Evolutionary conservation across 83 land plant species (phyloP).

Genomic region (Thuja plicata): DNA sequence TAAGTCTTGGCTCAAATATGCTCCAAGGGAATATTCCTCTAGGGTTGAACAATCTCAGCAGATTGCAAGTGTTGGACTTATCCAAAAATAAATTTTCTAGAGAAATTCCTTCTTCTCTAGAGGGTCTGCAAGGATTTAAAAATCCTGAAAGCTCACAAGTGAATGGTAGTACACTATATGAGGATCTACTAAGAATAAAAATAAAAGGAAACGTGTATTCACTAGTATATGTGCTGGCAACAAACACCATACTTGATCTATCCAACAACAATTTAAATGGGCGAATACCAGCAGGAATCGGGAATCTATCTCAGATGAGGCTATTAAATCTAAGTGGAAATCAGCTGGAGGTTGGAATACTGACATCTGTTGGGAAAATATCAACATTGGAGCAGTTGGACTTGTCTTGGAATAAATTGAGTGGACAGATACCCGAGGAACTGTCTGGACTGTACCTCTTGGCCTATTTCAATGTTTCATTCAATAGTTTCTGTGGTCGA

Average conservation of each 20-base stretch:
- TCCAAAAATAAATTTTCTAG: background rate
- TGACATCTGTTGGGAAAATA: background rate
- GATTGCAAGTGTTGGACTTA: constrained; percentile 25
- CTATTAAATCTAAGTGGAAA: background rate
- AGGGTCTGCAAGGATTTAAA: background rate
- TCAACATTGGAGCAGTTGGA: background rate
- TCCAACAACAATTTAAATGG: background rate
- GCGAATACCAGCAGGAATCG: background rate
- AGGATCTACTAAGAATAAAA: background rate
- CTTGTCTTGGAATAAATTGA: constrained; percentile 22
- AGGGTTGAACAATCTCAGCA: constrained; percentile 14
- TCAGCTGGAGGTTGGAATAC: background rate
- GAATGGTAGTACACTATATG: background rate
- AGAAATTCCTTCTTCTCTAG: background rate
- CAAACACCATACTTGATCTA: background rate
- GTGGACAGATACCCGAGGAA: constrained; percentile 25
- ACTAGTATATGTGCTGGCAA: background rate
- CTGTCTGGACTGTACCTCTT: constrained; percentile 16
- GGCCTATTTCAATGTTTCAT: constrained; percentile 26
- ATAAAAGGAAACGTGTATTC: background rate
- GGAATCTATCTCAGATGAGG: background rate
- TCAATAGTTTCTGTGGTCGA: constrained; percentile 26
- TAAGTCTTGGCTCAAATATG: constrained; percentile 21
- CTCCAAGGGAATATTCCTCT: constrained; percentile 21
- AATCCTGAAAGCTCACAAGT: background rate